These are phyloP conservation scores for Leccinum subrobustum DNA, from an alignment of 1,284 basidiomycete genomes.

Conservation along the genomic window DNA sequence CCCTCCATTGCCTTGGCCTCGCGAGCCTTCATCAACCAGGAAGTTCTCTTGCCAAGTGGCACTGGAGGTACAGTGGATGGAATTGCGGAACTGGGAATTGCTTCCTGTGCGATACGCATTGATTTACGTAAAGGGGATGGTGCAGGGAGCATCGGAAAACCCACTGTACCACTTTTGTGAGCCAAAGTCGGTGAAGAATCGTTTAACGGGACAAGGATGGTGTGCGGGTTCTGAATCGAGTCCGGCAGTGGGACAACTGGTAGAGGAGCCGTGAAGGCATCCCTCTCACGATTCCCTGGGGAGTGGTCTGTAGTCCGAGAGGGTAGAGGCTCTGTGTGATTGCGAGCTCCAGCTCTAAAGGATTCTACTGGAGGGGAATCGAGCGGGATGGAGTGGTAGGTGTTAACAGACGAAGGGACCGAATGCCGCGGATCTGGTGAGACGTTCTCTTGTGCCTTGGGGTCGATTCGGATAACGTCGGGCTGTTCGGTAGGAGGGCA, in stretches of 20 bases:
- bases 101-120: slow-evolving; percentile 49
- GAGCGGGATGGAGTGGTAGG: slow-evolving; percentile 41
- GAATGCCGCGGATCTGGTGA: slow-evolving; percentile 1
- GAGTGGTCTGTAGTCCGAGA: slow-evolving; percentile 6
- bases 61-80: slow-evolving; percentile 43
- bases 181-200: slow-evolving; percentile 29
- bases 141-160: slow-evolving; percentile 59
- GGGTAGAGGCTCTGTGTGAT: slow-evolving; percentile 25
- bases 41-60: slow-evolving; percentile 61
- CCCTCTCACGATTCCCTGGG: slow-evolving; percentile 16
- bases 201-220: slow-evolving; percentile 31
- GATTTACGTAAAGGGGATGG: slow-evolving; percentile 71
- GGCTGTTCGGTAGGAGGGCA: not conserved
- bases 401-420: slow-evolving; percentile 29
- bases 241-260: slow-evolving; percentile 27
- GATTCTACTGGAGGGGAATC: slow-evolving; percentile 30
- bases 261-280: slow-evolving; percentile 32
- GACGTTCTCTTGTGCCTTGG: not conserved
- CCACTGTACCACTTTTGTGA: slow-evolving; percentile 37
- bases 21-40: slow-evolving; percentile 74
- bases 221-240: slow-evolving; percentile 11
- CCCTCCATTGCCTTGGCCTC: slow-evolving; percentile 71
- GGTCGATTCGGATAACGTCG: not conserved
- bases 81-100: slow-evolving; percentile 35
- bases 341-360: slow-evolving; percentile 3